Conservation (phyloP, 2,329 filamentous ascomycete species). For the Penicillium sp. region DNA sequence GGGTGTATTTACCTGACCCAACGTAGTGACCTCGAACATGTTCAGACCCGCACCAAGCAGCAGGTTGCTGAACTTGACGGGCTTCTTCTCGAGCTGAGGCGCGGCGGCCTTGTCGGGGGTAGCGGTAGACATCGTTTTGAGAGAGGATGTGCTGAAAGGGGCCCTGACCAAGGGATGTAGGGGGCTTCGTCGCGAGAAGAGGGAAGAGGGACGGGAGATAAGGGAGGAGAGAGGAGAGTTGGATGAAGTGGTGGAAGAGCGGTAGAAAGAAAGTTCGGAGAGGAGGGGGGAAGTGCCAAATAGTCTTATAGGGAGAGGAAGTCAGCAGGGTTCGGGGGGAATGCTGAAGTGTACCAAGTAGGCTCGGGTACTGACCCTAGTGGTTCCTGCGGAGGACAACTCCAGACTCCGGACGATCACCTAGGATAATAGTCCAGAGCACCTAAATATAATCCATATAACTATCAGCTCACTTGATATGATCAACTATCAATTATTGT, state of each 20-base stretch:
- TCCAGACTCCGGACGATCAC: conserved; percentile 7
- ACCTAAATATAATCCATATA: background rate
- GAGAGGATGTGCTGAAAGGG: conserved; percentile 64
- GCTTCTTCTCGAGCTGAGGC: conserved; percentile 90
- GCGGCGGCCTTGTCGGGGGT: conserved; percentile 59
- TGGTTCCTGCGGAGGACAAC: background rate
- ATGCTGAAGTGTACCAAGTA: conserved; percentile 19
- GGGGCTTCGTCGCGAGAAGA: conserved; percentile 77
- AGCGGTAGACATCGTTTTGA: conserved; percentile 56
- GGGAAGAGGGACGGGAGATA: conserved; percentile 33
- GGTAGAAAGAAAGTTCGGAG: conserved; percentile 27
- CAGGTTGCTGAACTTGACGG: conserved; percentile 99
- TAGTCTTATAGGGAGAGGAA: conserved; percentile 33
- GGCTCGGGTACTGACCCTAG: conserved; percentile 14
- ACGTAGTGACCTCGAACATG: conserved; percentile 83
- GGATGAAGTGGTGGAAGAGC: conserved; percentile 21
- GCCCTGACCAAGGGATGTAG: conserved; percentile 98
- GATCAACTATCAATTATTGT: background rate
- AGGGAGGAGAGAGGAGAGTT: conserved; percentile 26
- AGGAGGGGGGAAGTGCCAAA: conserved; percentile 20
- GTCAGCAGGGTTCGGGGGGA: conserved; percentile 16
- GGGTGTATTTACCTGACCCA: conserved; percentile 65
- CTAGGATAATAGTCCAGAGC: background rate
- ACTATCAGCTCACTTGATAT: background rate
- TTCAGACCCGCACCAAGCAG: conserved; percentile 92